Conservation (phyloP, 306 rosid genomes). For the Astragalus glycyphyllos region DNA sequence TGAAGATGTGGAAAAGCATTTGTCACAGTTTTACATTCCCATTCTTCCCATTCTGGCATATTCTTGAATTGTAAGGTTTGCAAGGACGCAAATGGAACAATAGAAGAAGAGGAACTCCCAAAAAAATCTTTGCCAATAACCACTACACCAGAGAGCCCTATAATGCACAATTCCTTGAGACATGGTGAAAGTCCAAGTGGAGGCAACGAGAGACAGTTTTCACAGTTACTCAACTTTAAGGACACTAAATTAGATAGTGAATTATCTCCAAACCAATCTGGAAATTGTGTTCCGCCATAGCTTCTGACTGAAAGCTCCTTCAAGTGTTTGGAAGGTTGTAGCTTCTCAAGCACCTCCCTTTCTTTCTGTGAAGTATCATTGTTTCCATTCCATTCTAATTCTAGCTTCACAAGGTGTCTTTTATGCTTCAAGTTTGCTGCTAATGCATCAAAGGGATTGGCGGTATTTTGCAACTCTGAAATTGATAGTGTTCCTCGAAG, state of each 20-base stretch:
- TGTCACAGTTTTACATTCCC: neutral
- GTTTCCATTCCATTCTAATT: constrained; percentile 14
- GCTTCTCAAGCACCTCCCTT: constrained; percentile 40
- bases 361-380: neutral
- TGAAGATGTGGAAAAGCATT: constrained; percentile 30
- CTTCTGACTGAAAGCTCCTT: neutral
- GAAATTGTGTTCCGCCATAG: constrained; percentile 28
- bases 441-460: neutral
- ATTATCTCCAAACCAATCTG: constrained; percentile 41
- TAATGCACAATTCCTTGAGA: neutral
- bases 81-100: neutral
- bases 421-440: constrained; percentile 5
- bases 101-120: neutral
- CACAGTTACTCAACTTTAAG: neutral
- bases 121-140: constrained; percentile 21
- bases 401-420: neutral
- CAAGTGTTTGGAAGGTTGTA: constrained; percentile 33
- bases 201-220: constrained; percentile 29
- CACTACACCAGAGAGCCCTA: neutral
- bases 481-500: constrained; percentile 11
- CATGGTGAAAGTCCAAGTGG: constrained; percentile 22
- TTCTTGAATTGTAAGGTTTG: neutral
- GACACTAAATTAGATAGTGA: constrained; percentile 32
- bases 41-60: constrained; percentile 26
- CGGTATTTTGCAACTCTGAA: constrained; percentile 26